Evolutionary conservation across 2,329 filamentous ascomycete species (phyloP).

Genomic region (Alternaria angustiovoidea): DNA sequence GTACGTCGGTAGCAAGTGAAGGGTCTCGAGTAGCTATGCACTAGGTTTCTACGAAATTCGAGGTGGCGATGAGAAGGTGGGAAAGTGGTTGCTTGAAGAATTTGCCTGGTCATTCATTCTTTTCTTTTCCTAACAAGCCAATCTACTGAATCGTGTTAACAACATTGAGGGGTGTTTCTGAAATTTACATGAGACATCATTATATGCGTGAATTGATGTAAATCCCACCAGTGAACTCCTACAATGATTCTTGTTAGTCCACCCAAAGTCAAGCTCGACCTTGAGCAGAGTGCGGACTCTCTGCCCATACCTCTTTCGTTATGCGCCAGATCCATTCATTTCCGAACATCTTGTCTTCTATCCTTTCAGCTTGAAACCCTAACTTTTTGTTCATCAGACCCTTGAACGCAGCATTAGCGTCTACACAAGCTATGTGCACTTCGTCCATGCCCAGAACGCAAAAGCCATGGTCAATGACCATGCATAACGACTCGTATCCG

Average conservation of each 20-base stretch:
- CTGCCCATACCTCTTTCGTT: not conserved
- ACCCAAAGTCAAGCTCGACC: not conserved
- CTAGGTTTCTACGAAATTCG: too few relatives aligned
- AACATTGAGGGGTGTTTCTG: too few relatives aligned
- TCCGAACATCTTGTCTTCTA: not conserved
- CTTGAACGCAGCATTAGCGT: conserved; percentile 4
- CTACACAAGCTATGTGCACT: not conserved
- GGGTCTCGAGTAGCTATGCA: too few relatives aligned
- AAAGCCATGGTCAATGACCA: conserved; percentile 5
- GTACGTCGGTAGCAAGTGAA: too few relatives aligned
- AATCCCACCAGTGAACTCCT: too few relatives aligned
- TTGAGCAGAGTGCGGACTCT: not conserved
- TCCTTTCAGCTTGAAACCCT: not conserved
- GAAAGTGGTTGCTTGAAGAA: too few relatives aligned
- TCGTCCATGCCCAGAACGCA: conserved; percentile 5
- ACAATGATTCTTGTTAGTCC: not conserved
- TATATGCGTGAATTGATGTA: too few relatives aligned
- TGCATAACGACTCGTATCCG: conserved; percentile 2
- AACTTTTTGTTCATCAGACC: not conserved
- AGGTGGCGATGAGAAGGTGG: too few relatives aligned
- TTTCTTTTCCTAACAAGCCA: too few relatives aligned
- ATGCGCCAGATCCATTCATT: not conserved
- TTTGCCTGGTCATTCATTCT: too few relatives aligned
- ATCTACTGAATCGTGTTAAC: too few relatives aligned
- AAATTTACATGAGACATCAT: too few relatives aligned